These are phyloP conservation scores for Clonostachys rhizophaga DNA, from an alignment of 2,329 filamentous ascomycete species.

Conservation along the genomic window DNA sequence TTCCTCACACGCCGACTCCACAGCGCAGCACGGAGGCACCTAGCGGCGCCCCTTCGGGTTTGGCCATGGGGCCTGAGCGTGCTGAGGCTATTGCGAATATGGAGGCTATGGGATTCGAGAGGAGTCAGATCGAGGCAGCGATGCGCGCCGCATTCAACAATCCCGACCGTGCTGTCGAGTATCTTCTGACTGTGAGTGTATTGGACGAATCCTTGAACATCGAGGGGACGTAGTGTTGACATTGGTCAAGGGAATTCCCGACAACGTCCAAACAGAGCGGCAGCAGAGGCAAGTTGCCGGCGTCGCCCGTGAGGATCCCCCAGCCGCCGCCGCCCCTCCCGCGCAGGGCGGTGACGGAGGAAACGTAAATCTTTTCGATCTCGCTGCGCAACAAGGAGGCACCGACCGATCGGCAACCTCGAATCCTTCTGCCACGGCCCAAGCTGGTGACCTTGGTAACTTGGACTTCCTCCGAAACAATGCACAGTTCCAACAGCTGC, in stretches of 20 bases:
- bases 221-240: background rate
- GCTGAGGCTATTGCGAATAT: constrained; percentile 83
- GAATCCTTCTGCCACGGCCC: constrained; percentile 45
- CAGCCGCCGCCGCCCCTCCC: constrained; percentile 26
- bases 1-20: constrained; percentile 50
- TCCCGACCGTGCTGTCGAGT: constrained; percentile 94
- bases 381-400: constrained; percentile 71
- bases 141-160: constrained; percentile 98
- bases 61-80: constrained; percentile 80
- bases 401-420: constrained; percentile 38
- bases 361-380: constrained; percentile 85
- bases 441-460: constrained; percentile 60
- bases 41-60: constrained; percentile 57
- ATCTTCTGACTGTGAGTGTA: constrained; percentile 72
- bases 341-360: constrained; percentile 50
- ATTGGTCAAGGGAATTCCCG: constrained; percentile 76
- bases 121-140: constrained; percentile 82
- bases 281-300: constrained; percentile 39
- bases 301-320: constrained; percentile 29
- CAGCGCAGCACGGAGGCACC: constrained; percentile 35
- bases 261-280: constrained; percentile 71
- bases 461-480: constrained; percentile 94
- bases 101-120: constrained; percentile 95
- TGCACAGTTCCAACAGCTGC: constrained; percentile 94
- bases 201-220: background rate